These are phyloP conservation scores for Mycena galopus DNA, from an alignment of 768 basidiomycete genomes.

Conservation along the genomic window DNA sequence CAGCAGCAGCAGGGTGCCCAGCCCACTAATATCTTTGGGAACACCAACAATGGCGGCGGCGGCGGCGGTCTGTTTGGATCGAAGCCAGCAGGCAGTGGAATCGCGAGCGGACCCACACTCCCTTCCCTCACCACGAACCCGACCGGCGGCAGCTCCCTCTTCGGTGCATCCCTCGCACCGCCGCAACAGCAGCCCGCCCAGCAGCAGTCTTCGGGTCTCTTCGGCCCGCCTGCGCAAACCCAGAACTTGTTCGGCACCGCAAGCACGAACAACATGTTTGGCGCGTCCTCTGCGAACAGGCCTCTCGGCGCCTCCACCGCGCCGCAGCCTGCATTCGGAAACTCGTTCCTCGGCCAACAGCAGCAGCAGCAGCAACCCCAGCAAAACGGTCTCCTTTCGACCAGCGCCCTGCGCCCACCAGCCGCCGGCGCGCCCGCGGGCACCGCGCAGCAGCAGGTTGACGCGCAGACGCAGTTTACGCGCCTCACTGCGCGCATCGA, in stretches of 20 bases:
- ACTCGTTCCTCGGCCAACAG: constrained; percentile 31
- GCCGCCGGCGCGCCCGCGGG: constrained; percentile 32
- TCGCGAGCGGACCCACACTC: constrained; percentile 34
- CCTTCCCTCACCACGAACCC: constrained; percentile 42
- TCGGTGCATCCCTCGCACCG: constrained; percentile 38
- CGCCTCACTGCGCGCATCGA: constrained; percentile 72
- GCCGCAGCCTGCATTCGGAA: constrained; percentile 10
- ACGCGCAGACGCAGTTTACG: constrained; percentile 70
- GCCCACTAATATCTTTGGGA: constrained; percentile 48
- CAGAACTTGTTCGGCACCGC: constrained; percentile 46
- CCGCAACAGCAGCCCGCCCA: constrained; percentile 44
- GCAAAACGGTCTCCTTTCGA: constrained; percentile 48
- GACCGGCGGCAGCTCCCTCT: constrained; percentile 42
- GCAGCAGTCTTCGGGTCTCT: constrained; percentile 40
- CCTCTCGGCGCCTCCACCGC: constrained; percentile 30
- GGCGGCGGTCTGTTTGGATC: constrained; percentile 49
- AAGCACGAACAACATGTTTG: constrained; percentile 39
- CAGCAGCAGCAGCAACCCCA: constrained; percentile 30
- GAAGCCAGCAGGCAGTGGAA: constrained; percentile 23
- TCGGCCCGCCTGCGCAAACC: constrained; percentile 47
- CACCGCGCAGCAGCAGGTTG: constrained; percentile 62
- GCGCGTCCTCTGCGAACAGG: constrained; percentile 23
- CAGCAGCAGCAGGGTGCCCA: constrained; percentile 34
- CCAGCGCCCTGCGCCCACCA: constrained; percentile 54
- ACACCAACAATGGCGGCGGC: constrained; percentile 23